A percentile compares a stretch with the other conserved stretches of the same genome.
Conservation (phyloP, 2,329 filamentous ascomycete genomes). For the Venturia aucupariae region DNA sequence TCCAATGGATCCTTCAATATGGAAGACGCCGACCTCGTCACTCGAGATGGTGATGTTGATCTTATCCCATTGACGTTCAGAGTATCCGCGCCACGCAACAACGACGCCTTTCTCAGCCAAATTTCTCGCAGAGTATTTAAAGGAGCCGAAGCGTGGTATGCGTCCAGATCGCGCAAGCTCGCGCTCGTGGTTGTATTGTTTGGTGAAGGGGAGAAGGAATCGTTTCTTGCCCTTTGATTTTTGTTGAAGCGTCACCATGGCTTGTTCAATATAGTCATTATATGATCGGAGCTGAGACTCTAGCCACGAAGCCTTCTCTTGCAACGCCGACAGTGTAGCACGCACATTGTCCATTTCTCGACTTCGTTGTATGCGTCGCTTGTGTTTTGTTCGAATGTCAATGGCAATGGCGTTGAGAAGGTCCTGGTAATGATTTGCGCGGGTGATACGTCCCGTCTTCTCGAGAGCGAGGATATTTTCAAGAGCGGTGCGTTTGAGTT, state of each 20-base stretch:
- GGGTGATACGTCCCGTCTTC: constrained; percentile 73
- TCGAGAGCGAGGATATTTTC: constrained; percentile 92
- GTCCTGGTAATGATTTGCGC: constrained; percentile 89
- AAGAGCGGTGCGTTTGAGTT: constrained; percentile 84
- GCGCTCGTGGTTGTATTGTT: constrained; percentile 96
- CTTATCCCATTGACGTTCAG: constrained; percentile 76
- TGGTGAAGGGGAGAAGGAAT: constrained; percentile 92
- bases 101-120: constrained; percentile 90
- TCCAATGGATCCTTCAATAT: constrained; percentile 79
- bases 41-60: constrained; percentile 91
- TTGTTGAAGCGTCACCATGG: constrained; percentile 93
- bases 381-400: constrained; percentile 95
- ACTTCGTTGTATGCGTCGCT: constrained; percentile 81
- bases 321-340: constrained; percentile 63
- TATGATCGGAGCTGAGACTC: constrained; percentile 95
- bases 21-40: constrained; percentile 90
- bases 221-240: constrained; percentile 94
- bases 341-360: constrained; percentile 80
- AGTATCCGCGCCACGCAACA: constrained; percentile 79
- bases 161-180: constrained; percentile 88
- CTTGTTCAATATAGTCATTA: constrained; percentile 98
- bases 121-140: constrained; percentile 87
- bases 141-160: constrained; percentile 94
- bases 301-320: constrained; percentile 82
- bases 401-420: constrained; percentile 94